These are phyloP conservation scores for Talaromyces sp. DNA, from an alignment of 2,329 filamentous ascomycete genomes.

Conservation along the genomic window DNA sequence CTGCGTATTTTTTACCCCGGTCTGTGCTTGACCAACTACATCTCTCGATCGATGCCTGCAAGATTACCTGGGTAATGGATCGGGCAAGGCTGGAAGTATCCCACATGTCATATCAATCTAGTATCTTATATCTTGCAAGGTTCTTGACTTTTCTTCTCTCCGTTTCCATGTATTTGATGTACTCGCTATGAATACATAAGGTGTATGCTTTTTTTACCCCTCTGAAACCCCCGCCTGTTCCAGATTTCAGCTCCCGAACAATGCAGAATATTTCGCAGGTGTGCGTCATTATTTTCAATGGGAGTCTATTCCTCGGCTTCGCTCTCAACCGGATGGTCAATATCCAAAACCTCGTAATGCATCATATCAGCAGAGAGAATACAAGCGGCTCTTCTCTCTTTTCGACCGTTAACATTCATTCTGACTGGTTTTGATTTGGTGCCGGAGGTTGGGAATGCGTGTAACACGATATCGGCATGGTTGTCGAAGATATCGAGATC, in stretches of 20 bases:
- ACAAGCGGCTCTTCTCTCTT: conserved; percentile 49
- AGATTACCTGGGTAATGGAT: not conserved
- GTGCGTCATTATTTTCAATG: not conserved
- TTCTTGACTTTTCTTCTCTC: not conserved
- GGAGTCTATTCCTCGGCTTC: conserved; percentile 21
- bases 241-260: not conserved
- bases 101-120: not conserved
- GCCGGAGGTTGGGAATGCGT: conserved; percentile 43
- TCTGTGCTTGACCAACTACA: not conserved
- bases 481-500: conserved; percentile 20
- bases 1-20: not conserved
- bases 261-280: not conserved
- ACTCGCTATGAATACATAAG: not conserved
- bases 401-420: conserved; percentile 53
- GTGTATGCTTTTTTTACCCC: not conserved
- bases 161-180: not conserved
- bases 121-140: not conserved
- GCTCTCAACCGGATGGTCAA: conserved; percentile 41
- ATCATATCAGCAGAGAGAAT: conserved; percentile 51
- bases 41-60: not conserved
- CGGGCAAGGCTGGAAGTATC: not conserved
- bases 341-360: conserved; percentile 53
- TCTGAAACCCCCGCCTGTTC: conserved; percentile 1
- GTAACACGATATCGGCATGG: conserved; percentile 32
- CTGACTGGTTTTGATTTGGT: conserved; percentile 45